Conservation (phyloP, 176 grass and related monocot species). For the Aegilops speltoides region DNA sequence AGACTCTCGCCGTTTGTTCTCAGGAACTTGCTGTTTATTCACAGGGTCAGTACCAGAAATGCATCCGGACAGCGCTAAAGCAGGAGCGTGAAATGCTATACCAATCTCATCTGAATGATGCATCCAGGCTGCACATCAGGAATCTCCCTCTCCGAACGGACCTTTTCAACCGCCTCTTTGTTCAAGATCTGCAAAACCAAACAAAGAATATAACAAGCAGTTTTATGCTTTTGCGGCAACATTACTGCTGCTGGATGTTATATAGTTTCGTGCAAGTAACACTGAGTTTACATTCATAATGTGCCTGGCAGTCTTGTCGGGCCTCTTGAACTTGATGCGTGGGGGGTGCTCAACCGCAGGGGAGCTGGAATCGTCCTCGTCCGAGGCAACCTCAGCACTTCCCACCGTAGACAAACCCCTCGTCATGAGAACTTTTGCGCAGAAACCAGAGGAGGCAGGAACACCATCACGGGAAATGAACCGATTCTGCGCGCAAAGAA, state of each 20-base stretch:
- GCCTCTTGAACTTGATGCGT: slow-evolving; percentile 81
- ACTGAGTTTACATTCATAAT: slow-evolving; percentile 71
- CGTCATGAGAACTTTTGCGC: background rate
- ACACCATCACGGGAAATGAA: background rate
- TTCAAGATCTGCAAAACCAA: slow-evolving; percentile 61
- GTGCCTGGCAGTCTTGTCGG: slow-evolving; percentile 85
- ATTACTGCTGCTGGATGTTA: background rate
- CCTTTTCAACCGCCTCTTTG: slow-evolving; percentile 73
- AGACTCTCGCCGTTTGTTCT: slow-evolving; percentile 71
- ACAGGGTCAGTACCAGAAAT: slow-evolving; percentile 1
- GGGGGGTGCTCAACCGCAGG: slow-evolving; percentile 43
- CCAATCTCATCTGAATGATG: slow-evolving; percentile 84
- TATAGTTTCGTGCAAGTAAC: background rate
- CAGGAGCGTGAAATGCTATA: slow-evolving; percentile 28
- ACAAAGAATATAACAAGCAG: background rate
- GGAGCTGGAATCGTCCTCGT: slow-evolving; percentile 31
- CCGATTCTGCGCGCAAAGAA: background rate
- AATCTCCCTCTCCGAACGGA: slow-evolving; percentile 46
- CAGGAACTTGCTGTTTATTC: slow-evolving; percentile 73
- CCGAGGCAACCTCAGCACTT: slow-evolving; percentile 26
- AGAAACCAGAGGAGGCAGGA: background rate
- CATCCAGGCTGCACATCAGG: slow-evolving; percentile 75
- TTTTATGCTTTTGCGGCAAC: background rate
- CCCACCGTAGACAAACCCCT: slow-evolving; percentile 40
- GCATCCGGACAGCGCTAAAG: background rate